Evolutionary conservation across 331 rosid species (phyloP), one percentile per base, ranked within the genome.

Genomic region (Pyrus hybrid): DNA sequence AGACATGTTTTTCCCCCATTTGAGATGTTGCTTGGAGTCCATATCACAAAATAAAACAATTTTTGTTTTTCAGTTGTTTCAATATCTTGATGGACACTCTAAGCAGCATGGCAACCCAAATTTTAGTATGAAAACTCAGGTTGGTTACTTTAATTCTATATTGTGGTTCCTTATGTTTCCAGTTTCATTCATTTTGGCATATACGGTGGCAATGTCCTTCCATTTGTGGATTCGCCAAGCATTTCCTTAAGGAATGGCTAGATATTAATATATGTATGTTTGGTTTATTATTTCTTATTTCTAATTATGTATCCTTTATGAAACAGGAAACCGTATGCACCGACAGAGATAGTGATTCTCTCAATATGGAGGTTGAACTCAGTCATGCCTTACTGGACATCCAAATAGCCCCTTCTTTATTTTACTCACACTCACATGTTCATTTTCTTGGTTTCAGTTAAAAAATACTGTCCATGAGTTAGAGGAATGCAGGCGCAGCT

Each of bases 401-500:
- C 4, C 37, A 64, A 8, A 63, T 57, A 33, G 66, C 28, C 58
- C 11, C 33, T 69, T 79, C 32, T 49, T 35, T 77, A 20, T 45
- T 63, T 70, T 67, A 64, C 53, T 80, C 11, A 75, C 60, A 63
- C 67, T 77, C 49, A 81, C 74, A 76, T 73, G 14, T 58, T 28
- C 80, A 61, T 29, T 75, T 70, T 75, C 64, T 25, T 65, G 35
- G 37, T 76, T 79, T 82, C 88, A 94, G 99, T 84, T 88, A 76
- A 83, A 73, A 73, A 84, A 83, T 49, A 80, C 93, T 68, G 88
- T 63, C 63, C 79, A 76, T 8, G 91, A 92, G 83, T 84, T 92
- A 69, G 91, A 87, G 76, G 90, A 87, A 80, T 92, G 96, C 85
- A 88, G 90, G 79, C 73, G 49, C 70, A 89, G 83, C 83, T 88